Evolutionary conservation across 129 eudicot genomes (phyloP).

Genomic region (Flaveria bidentis): DNA sequence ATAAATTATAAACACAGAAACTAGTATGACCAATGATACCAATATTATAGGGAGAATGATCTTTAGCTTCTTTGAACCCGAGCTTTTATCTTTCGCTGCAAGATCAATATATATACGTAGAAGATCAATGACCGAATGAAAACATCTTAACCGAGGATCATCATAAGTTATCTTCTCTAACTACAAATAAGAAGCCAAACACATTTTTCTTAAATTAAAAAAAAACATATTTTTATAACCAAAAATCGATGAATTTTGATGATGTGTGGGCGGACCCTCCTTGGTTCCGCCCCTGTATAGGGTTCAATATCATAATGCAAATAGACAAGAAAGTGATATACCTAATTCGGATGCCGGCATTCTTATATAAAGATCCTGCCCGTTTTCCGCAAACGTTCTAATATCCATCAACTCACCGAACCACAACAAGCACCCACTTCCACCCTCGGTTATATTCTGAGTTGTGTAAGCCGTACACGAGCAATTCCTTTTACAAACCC

Average conservation of each 20-base stretch:
- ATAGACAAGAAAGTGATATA: conserved; percentile 6
- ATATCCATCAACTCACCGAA: conserved; percentile 39
- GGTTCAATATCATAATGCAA: conserved; percentile 8
- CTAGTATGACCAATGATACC: conserved; percentile 21
- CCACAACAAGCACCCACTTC: conserved; percentile 55
- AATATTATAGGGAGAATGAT: conserved; percentile 29
- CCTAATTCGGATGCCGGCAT: conserved; percentile 45
- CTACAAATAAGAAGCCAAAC: neutral
- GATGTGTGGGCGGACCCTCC: no score
- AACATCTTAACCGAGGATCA: neutral
- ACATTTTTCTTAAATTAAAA: no score
- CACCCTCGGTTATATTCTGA: conserved; percentile 32
- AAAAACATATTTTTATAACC: no score
- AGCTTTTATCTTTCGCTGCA: conserved; percentile 33
- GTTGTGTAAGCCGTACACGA: conserved; percentile 46
- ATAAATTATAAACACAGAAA: conserved; percentile 15
- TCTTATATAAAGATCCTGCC: conserved; percentile 50
- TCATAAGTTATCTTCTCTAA: neutral
- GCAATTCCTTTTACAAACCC: conserved; percentile 43
- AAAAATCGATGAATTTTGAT: no score
- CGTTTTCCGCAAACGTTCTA: conserved; percentile 29
- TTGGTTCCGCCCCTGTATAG: no score
- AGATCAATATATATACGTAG: neutral
- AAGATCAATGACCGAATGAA: neutral
- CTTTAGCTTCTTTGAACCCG: conserved; percentile 28